phyloP scores from a whole-genome alignment of 768 basidiomycete species.

The Sporobolomyces roseus region DNA sequence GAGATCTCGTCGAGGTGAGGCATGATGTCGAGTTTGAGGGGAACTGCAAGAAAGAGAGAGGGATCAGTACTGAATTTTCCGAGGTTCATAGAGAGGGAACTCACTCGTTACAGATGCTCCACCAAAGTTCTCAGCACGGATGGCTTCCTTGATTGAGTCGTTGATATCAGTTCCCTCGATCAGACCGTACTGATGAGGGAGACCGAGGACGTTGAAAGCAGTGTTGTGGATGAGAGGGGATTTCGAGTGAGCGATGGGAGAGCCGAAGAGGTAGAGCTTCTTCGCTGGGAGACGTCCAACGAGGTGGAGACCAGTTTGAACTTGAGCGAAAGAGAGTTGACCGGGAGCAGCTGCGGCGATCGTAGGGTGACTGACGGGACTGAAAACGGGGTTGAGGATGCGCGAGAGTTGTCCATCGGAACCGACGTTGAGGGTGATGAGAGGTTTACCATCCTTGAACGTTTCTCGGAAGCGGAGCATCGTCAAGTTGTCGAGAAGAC shows the following conservation, averaged over 20 bases:
- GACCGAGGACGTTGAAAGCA: conserved; percentile 70
- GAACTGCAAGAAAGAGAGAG: conserved; percentile 52
- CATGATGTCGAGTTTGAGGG: conserved; percentile 86
- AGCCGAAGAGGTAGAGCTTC: conserved; percentile 81
- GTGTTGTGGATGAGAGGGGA: conserved; percentile 92
- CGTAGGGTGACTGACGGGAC: conserved; percentile 82
- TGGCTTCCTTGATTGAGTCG: conserved; percentile 61
- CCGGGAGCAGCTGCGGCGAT: conserved; percentile 87
- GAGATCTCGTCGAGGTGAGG: conserved; percentile 74
- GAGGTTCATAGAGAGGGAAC: too few species aligned
- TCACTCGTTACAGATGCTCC: conserved; percentile 85
- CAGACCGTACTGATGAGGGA: conserved; percentile 77
- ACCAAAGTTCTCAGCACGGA: conserved; percentile 71
- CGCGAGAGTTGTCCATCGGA: conserved; percentile 78
- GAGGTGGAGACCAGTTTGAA: conserved; percentile 74
- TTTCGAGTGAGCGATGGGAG: conserved; percentile 80
- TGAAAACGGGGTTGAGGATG: conserved; percentile 77
- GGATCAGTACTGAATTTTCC: too few species aligned
- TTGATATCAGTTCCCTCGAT: conserved; percentile 68
- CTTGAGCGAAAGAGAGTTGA: conserved; percentile 80
- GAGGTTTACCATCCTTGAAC: conserved; percentile 62
- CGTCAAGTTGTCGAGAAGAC: conserved; percentile 70
- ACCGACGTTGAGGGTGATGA: conserved; percentile 90
- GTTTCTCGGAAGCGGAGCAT: conserved; percentile 67
- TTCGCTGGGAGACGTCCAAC: conserved; percentile 71